phyloP scores from a whole-genome alignment of 2,329 filamentous ascomycete genomes.

The Phyllosticta paracitricarpa region DNA sequence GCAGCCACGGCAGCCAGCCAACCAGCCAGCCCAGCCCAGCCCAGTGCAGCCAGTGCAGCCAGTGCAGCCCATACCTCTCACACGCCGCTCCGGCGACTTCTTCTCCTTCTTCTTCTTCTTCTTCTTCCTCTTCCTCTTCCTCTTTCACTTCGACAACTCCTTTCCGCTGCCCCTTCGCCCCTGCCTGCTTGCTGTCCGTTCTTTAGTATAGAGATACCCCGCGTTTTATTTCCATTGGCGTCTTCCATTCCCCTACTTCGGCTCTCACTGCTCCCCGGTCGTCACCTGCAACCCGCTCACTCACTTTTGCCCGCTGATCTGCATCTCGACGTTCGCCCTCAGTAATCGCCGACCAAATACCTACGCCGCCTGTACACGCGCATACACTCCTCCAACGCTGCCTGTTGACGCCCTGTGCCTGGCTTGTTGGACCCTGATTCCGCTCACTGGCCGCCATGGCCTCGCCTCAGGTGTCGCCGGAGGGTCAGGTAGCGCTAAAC shows the following conservation, averaged over 20 bases:
- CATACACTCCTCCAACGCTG: not conserved
- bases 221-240: not conserved
- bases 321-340: not conserved
- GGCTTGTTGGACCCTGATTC: not conserved
- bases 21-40: too few relatives aligned
- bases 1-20: too few relatives aligned
- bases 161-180: not conserved
- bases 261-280: not conserved
- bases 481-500: not conserved
- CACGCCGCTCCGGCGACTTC: not conserved
- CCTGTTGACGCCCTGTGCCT: not conserved
- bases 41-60: too few relatives aligned
- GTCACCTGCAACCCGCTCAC: not conserved
- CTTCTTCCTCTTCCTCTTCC: not conserved
- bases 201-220: not conserved
- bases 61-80: too few relatives aligned
- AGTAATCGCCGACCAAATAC: not conserved
- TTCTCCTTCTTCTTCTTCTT: not conserved
- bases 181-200: not conserved
- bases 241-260: not conserved
- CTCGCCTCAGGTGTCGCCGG: not conserved
- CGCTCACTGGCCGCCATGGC: constrained; percentile 1
- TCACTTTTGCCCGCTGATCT: not conserved
- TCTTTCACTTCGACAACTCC: not conserved
- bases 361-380: not conserved